Conservation (phyloP, 2,329 filamentous ascomycete species). For the Fonsecaea pugnacius region DNA sequence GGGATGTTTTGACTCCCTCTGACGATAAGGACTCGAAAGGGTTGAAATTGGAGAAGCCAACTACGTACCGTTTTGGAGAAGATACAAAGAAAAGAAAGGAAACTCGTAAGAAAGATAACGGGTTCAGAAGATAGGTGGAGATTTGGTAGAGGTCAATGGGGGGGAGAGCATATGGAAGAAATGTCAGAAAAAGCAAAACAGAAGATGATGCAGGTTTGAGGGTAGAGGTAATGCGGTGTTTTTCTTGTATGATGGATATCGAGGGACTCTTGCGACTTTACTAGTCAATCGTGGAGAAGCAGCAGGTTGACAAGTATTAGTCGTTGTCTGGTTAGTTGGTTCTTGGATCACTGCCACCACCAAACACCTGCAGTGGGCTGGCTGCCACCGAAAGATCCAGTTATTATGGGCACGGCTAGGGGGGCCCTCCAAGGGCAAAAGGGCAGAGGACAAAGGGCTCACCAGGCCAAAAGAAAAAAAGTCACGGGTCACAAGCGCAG, state of each 20-base stretch:
- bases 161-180: slow-evolving; percentile 6
- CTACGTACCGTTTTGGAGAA: slow-evolving; percentile 26
- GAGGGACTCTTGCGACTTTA: not conserved
- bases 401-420: not conserved
- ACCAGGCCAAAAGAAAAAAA: slow-evolving; percentile 3
- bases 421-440: not conserved
- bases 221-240: slow-evolving; percentile 2
- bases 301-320: not conserved
- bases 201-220: slow-evolving; percentile 1
- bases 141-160: slow-evolving; percentile 1
- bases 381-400: not conserved
- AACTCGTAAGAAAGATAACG: slow-evolving; percentile 8
- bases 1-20: not conserved
- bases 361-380: slow-evolving; percentile 1
- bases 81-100: slow-evolving; percentile 20
- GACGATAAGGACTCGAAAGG: slow-evolving; percentile 17
- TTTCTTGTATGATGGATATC: slow-evolving; percentile 1
- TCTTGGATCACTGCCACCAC: not conserved
- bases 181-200: slow-evolving; percentile 6
- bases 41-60: slow-evolving; percentile 24
- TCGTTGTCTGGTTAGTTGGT: not conserved
- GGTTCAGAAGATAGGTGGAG: slow-evolving; percentile 6
- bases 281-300: slow-evolving; percentile 2
- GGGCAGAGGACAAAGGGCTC: not conserved
- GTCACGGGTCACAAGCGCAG: slow-evolving; percentile 6